These are phyloP conservation scores for Calocera viscosa DNA, from an alignment of 768 basidiomycete species.

Conservation along the genomic window DNA sequence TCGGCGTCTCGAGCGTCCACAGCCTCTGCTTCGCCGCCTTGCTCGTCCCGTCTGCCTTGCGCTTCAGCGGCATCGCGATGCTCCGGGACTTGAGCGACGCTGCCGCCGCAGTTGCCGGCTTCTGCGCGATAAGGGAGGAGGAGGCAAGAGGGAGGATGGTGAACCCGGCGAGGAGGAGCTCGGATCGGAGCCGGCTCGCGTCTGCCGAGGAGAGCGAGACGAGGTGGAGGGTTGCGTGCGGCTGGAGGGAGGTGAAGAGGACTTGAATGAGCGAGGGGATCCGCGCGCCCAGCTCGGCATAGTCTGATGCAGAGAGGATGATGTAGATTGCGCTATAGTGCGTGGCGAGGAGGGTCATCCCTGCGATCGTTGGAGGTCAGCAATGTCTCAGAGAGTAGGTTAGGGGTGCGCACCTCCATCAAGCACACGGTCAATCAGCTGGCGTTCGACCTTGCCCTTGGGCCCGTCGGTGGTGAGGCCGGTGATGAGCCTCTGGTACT, in stretches of 20 bases:
- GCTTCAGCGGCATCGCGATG: slow-evolving; percentile 23
- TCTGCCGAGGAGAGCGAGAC: slow-evolving; percentile 37
- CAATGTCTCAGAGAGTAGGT: background rate
- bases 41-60: slow-evolving; percentile 38
- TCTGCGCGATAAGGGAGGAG: slow-evolving; percentile 52
- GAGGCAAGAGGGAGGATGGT: slow-evolving; percentile 37
- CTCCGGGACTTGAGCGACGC: slow-evolving; percentile 31
- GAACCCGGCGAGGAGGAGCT: slow-evolving; percentile 58
- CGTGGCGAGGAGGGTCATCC: slow-evolving; percentile 41
- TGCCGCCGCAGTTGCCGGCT: slow-evolving; percentile 40
- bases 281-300: slow-evolving; percentile 42
- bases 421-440: slow-evolving; percentile 69
- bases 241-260: slow-evolving; percentile 46
- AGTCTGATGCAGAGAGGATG: slow-evolving; percentile 51
- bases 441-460: slow-evolving; percentile 50
- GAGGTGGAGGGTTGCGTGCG: slow-evolving; percentile 58
- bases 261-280: slow-evolving; percentile 46
- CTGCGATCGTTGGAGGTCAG: slow-evolving; percentile 28
- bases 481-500: slow-evolving; percentile 58
- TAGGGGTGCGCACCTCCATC: slow-evolving; percentile 50
- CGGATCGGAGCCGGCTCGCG: slow-evolving; percentile 38
- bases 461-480: slow-evolving; percentile 35
- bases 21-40: slow-evolving; percentile 74
- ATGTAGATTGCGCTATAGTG: slow-evolving; percentile 56
- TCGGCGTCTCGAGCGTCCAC: slow-evolving; percentile 65